Conservation (phyloP, 768 basidiomycete species). For the Russula vinacea region DNA sequence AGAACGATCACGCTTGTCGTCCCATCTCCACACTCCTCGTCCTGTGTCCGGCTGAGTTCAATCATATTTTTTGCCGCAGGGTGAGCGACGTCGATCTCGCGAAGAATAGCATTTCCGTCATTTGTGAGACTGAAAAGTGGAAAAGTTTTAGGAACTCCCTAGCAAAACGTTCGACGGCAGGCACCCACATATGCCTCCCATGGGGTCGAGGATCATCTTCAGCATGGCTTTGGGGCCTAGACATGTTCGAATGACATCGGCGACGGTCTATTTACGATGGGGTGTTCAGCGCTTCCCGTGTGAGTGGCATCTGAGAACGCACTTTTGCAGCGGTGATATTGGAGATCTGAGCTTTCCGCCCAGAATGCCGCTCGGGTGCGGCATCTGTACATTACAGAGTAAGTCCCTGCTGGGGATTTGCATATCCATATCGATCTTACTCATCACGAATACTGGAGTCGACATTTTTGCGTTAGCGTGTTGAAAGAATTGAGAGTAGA, state of each 20-base stretch:
- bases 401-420: slow-evolving; percentile 5
- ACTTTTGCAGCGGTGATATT: slow-evolving; percentile 98
- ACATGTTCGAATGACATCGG: slow-evolving; percentile 97
- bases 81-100: slow-evolving; percentile 98
- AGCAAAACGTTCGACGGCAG: background rate
- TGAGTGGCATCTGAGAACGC: slow-evolving; percentile 27
- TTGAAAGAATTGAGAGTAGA: background rate
- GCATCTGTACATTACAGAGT: slow-evolving; percentile 55
- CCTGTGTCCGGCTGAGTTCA: slow-evolving; percentile 94
- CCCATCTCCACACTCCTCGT: slow-evolving; percentile 98
- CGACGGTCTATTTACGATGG: slow-evolving; percentile 66
- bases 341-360: slow-evolving; percentile 92
- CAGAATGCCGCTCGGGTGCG: slow-evolving; percentile 89
- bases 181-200: slow-evolving; percentile 94
- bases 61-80: slow-evolving; percentile 99
- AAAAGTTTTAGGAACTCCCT: slow-evolving; percentile 1
- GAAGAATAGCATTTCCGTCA: slow-evolving; percentile 97
- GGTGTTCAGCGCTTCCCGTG: slow-evolving; percentile 10
- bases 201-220: slow-evolving; percentile 99
- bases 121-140: slow-evolving; percentile 71
- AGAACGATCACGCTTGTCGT: slow-evolving; percentile 98
- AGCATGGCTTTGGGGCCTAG: slow-evolving; percentile 97
- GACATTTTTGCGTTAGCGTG: slow-evolving; percentile 33
- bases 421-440: slow-evolving; percentile 40
- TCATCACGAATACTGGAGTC: slow-evolving; percentile 83